Evolutionary conservation across 345 rosid species (phyloP), one percentile per base, ranked within the genome.

Genomic region (Gynandropsis gynandra): DNA sequence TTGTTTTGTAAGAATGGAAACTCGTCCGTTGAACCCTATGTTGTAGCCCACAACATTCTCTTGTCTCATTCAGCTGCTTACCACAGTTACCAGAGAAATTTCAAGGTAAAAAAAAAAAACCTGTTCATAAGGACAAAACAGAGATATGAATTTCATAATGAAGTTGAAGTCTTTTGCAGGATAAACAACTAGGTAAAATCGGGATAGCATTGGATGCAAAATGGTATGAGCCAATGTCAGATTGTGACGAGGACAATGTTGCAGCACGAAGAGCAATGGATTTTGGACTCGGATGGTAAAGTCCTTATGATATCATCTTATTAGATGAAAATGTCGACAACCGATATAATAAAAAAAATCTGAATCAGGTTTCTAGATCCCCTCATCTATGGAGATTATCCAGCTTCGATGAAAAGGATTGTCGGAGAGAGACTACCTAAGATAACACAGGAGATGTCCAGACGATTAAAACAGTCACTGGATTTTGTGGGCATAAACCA

Each of bases 321-420:
- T 20, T 15, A 32, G 42, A 10, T 4, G 9, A 9, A 14, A 34
- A 31, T 4, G 19, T n/a, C n/a, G 12, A 18, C 18, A 12, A 32
- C 27, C 1, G 10, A 48, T 34, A 24, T 66, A 54, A 66, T 41
- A 33, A 10, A 24, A 27, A 41, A 56, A 65, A 17, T 56, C 3
- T 68, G 51, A 69, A 63, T 16, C 77, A 90, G 96, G 96, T 87
- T 90, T 70, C 80, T 90, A 16, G 85, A 87, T 73, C 98, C 96
- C 42, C 70, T 90, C 37, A 68, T 84, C 74, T 67, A 68, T 9
- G 98, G 98, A 34, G 73, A 72, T 50, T 90, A 87, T 72, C 98
- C 96, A 14, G 63, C 32, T 56, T 78, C 95, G 42, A 87, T 90
- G 96, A 73, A 55, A 71, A 72, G 40, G 42, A 75, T 80, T 50